Evolutionary conservation across 2,329 filamentous ascomycete species (phyloP), one percentile per base, ranked within the genome.

Genomic region (Colletotrichum sp.): DNA sequence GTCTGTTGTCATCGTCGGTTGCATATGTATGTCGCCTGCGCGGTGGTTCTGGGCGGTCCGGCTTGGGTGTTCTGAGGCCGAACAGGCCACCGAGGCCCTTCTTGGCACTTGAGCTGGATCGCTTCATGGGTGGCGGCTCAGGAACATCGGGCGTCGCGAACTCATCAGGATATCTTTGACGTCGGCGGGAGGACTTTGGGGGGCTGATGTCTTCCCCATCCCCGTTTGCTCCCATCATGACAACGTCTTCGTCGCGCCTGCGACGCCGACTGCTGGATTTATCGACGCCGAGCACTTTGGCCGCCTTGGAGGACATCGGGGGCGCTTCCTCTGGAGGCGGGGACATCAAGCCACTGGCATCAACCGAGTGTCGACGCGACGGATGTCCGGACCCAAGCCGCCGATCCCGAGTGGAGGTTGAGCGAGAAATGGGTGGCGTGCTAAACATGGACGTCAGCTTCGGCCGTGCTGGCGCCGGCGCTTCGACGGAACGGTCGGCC

Each of bases 281-380:
- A 55, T 87, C 87, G 28, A 90, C 79, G 87, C 96, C 92, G 4
- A 97, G 92, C 69, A 96, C 85, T 84, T 93, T 96, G 36, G 95
- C 95, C 32, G 95, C 95, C 84, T 98, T 98, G 62, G 92, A 90
- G 9, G 93, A 90, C 81, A 95, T 90, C 68, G 91, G 90, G 5
- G 89, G 89, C 57, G 89, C 86, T 36, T 94, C 91, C 34, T 96
- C 95, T 3, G 94, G 92, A 10, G 95, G 94, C 5, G 95, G 94
- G 24, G 94, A 95, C 62, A 91, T 89, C 76, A 96, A 87, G 9
- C 92, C 94, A 77, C 88, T 88, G 32, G 87, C 90, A 69, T 95
- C 94, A 18, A 94, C 85, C 1, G 95, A 94, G 77, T 93, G 89
- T 49, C 94, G 93, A 72, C 94, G 91, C 69, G 95, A 94, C 69